Conservation (phyloP, 805 yeast genomes). For the Candida coquimbonensis region DNA sequence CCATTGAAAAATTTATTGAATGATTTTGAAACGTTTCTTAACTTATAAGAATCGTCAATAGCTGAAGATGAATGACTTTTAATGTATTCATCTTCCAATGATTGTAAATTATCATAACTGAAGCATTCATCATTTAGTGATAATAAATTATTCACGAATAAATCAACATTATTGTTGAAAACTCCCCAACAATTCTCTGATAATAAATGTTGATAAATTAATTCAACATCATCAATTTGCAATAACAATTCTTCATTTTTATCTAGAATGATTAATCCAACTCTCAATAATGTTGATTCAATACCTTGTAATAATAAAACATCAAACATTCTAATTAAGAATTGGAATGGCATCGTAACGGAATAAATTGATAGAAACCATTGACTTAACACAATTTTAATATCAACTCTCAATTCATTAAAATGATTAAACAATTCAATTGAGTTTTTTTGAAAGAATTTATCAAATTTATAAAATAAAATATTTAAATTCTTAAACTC, state of each 20-base stretch:
- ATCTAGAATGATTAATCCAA: constrained; percentile 45
- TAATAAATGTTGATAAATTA: constrained; percentile 32
- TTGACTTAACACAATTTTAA: constrained; percentile 46
- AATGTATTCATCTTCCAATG: constrained; percentile 6
- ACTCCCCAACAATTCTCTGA: constrained; percentile 36
- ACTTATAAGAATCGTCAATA: neutral
- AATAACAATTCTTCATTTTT: constrained; percentile 36
- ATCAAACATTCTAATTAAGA: constrained; percentile 44
- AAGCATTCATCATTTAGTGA: constrained; percentile 12
- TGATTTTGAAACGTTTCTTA: constrained; percentile 2
- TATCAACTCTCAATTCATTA: constrained; percentile 30
- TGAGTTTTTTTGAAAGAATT: constrained; percentile 34
- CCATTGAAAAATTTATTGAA: constrained; percentile 7
- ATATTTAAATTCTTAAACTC: constrained; percentile 48
- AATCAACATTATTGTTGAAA: constrained; percentile 30
- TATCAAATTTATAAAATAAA: constrained; percentile 46
- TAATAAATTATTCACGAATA: constrained; percentile 26
- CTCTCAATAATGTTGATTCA: constrained; percentile 48
- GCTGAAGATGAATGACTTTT: neutral
- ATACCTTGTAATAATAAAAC: constrained; percentile 45
- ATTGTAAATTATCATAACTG: constrained; percentile 3
- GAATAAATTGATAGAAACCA: constrained; percentile 61
- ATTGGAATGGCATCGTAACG: constrained; percentile 51
- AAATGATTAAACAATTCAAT: constrained; percentile 39
- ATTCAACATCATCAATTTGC: constrained; percentile 32